Conservation (phyloP, 2,329 filamentous ascomycete genomes). For the Colletotrichum destructivum region DNA sequence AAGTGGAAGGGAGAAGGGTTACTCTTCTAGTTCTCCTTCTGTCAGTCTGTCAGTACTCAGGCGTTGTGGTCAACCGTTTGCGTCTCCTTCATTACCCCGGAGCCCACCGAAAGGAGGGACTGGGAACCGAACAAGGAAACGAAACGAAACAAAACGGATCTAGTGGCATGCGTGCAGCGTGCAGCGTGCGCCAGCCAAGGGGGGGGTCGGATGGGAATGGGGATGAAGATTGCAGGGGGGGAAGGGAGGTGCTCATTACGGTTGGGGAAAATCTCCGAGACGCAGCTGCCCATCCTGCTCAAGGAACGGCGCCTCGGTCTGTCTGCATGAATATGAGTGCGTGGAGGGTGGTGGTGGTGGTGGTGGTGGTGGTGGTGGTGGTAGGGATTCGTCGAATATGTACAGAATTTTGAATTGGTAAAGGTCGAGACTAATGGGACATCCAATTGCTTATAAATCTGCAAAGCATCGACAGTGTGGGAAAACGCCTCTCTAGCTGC, state of each 20-base stretch:
- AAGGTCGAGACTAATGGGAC: too few species aligned
- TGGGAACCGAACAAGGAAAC: slow-evolving; percentile 29
- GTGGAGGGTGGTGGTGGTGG: slow-evolving; percentile 1
- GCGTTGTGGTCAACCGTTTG: slow-evolving; percentile 11
- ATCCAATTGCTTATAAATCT: too few species aligned
- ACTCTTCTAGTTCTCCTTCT: slow-evolving; percentile 5
- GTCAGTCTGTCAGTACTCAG: neutral
- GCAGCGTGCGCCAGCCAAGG: slow-evolving; percentile 22
- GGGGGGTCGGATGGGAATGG: neutral
- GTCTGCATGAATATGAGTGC: slow-evolving; percentile 7
- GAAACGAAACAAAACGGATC: slow-evolving; percentile 39
- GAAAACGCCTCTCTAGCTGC: neutral
- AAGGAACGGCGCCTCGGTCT: slow-evolving; percentile 15
- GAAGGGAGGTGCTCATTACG: slow-evolving; percentile 16
- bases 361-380: neutral
- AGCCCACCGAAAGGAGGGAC: slow-evolving; percentile 31
- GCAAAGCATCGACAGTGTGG: too few species aligned
- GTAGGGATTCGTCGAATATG: too few species aligned
- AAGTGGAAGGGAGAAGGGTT: neutral
- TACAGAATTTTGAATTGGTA: too few species aligned
- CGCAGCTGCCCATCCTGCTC: slow-evolving; percentile 28
- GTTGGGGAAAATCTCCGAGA: slow-evolving; percentile 41
- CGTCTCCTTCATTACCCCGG: slow-evolving; percentile 30
- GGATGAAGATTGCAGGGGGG: slow-evolving; percentile 37
- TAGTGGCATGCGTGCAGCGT: slow-evolving; percentile 25